Conservation (phyloP, 2,329 filamentous ascomycete species). For the Pseudocercospora eumusae region DNA sequence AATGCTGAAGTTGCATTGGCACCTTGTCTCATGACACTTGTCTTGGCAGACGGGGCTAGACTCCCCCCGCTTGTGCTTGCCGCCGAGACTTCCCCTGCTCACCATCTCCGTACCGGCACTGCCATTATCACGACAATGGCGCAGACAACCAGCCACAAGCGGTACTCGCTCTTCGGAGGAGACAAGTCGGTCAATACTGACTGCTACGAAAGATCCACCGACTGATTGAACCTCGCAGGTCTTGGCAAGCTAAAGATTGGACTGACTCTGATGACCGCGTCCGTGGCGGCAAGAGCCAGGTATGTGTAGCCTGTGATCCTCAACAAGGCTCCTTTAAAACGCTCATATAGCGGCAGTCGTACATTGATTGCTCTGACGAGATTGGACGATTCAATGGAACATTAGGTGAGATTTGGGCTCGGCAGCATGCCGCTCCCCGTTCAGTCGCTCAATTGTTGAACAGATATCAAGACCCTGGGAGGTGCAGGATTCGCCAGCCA, state of each 20-base stretch:
- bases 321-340: neutral
- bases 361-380: slow-evolving; percentile 44
- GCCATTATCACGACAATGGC: neutral
- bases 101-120: neutral
- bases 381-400: slow-evolving; percentile 63
- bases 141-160: slow-evolving; percentile 16
- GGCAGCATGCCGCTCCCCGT: neutral
- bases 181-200: slow-evolving; percentile 30
- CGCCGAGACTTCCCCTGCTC: neutral
- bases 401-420: slow-evolving; percentile 43
- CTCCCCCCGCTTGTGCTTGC: neutral
- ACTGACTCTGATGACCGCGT: slow-evolving; percentile 72
- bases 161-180: slow-evolving; percentile 39
- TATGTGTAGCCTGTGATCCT: slow-evolving; percentile 32
- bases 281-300: slow-evolving; percentile 68
- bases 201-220: neutral
- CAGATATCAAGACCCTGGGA: slow-evolving; percentile 70
- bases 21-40: neutral
- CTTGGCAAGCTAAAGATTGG: slow-evolving; percentile 65
- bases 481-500: slow-evolving; percentile 83
- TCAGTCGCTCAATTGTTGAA: neutral
- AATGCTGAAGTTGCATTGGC: no score
- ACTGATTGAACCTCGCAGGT: slow-evolving; percentile 43
- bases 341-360: slow-evolving; percentile 40
- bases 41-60: neutral